Evolutionary conservation across 140 eudicot genomes (phyloP), one percentile per base, ranked within the genome.

Genomic region (Bidens hawaiensis): DNA sequence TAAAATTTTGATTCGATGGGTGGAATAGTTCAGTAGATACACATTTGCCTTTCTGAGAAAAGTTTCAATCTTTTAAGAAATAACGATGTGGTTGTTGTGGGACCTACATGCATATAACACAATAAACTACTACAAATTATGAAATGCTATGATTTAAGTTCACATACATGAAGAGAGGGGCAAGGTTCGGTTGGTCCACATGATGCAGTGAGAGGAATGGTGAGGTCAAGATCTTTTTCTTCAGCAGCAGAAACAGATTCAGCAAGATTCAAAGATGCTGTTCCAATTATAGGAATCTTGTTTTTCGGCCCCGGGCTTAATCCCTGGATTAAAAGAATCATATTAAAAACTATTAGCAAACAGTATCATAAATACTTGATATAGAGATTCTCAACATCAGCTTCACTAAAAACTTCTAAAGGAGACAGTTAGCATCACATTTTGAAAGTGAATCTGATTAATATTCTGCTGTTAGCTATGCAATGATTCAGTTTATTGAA

Each of bases 291-390:
- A n/a, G n/a, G n/a, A n/a, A n/a, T n/a, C n/a, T n/a, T n/a, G n/a
- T n/a, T n/a, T n/a, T n/a, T n/a, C n/a, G n/a, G n/a, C n/a, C n/a
- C n/a, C n/a, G n/a, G n/a, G n/a, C n/a, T n/a, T n/a, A n/a, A n/a
- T 33, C 85, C 94, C 88, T 84, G 38, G 5, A 42, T 15, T 49
- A 10, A 43, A 25, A 33, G 13, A 5, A 45, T n/a, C n/a, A n/a
- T 26, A 65, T 40, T 3, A 43, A 19, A 21, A 27, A 7, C 22
- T 17, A 12, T 52, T 22, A 66, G 58, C 41, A 42, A 42, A 30
- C 21, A 47, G 51, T 43, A 62, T 25, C 46, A 38, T 17, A 34
- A 71, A 61, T 30, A 15, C n/a, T 23, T 60, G 11, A 28, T 63
- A 45, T 43, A 26, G 42, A 62, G 25, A 62, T 24, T 45, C 40